A percentile compares a stretch with the other conserved stretches of the same genome.
phyloP scores from a whole-genome alignment of 306 rosid genomes.

The Quercus wislizeni region DNA sequence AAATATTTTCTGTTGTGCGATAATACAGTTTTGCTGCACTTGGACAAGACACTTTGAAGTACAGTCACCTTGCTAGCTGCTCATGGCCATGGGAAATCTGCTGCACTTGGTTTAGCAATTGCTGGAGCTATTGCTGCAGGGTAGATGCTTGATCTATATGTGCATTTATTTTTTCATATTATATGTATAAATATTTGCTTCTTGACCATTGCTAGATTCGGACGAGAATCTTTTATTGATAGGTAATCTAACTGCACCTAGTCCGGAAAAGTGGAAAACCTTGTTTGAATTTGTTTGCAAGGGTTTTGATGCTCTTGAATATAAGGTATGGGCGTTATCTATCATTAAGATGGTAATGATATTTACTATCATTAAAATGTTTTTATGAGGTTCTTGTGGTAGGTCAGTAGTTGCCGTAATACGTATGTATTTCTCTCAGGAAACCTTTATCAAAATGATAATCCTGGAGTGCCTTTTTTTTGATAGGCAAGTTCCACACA shows the following conservation, averaged over 20 bases:
- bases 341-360: not conserved
- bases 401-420: not conserved
- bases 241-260: constrained; percentile 97
- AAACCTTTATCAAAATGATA: not conserved
- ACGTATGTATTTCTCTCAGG: not conserved
- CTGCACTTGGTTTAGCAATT: constrained; percentile 92
- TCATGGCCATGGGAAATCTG: constrained; percentile 97
- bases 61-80: constrained; percentile 86
- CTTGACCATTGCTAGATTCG: constrained; percentile 17
- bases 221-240: constrained; percentile 33
- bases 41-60: constrained; percentile 75
- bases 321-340: constrained; percentile 56
- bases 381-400: not conserved
- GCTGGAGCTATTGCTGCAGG: constrained; percentile 95
- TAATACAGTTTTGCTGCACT: constrained; percentile 77
- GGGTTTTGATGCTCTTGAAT: constrained; percentile 73
- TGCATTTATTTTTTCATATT: not conserved
- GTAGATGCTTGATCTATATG: constrained; percentile 26
- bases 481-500: too few species aligned
- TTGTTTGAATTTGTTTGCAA: constrained; percentile 83
- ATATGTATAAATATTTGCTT: not conserved
- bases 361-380: not conserved
- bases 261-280: constrained; percentile 88
- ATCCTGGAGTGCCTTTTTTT: not conserved
- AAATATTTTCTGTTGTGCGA: constrained; percentile 3